Evolutionary conservation across 2,329 filamentous ascomycete species (phyloP).

Genomic region (Colletotrichum lindemuthianum): DNA sequence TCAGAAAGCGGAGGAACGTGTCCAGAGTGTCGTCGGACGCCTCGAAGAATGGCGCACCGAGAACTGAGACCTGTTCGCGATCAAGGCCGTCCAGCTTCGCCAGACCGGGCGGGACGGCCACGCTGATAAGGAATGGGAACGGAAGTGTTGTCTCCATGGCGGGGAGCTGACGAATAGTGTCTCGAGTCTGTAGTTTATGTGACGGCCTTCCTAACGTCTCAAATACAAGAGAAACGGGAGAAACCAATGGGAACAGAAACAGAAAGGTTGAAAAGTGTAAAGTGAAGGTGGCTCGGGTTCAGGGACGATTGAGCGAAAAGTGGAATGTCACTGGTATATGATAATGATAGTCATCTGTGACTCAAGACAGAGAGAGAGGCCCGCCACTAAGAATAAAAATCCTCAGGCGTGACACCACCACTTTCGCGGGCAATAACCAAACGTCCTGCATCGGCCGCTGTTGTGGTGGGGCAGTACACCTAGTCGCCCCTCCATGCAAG

Average conservation of each 20-base stretch:
- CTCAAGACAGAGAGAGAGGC: conserved; percentile 30
- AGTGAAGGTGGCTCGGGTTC: conserved; percentile 1
- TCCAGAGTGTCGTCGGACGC: conserved; percentile 60
- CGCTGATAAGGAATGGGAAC: conserved; percentile 70
- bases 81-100: conserved; percentile 63
- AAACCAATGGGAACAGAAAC: neutral
- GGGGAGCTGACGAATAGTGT: conserved; percentile 20
- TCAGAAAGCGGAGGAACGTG: conserved; percentile 58
- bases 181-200: neutral
- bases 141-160: conserved; percentile 73
- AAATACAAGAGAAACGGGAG: neutral
- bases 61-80: conserved; percentile 65
- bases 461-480: conserved; percentile 38
- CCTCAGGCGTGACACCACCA: conserved; percentile 34
- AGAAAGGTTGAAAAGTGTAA: neutral
- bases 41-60: conserved; percentile 68
- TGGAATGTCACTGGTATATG: conserved; percentile 31
- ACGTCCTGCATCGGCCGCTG: conserved; percentile 42
- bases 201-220: conserved; percentile 7
- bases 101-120: conserved; percentile 61
- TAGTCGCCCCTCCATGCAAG: conserved; percentile 38
- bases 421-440: neutral
- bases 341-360: conserved; percentile 23
- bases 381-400: conserved; percentile 34
- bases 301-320: conserved; percentile 18